Percentiles rank a stretch among this genome's conserved stretches.
Conservation (phyloP, 306 rosid genomes). For the Prunus salicina region DNA sequence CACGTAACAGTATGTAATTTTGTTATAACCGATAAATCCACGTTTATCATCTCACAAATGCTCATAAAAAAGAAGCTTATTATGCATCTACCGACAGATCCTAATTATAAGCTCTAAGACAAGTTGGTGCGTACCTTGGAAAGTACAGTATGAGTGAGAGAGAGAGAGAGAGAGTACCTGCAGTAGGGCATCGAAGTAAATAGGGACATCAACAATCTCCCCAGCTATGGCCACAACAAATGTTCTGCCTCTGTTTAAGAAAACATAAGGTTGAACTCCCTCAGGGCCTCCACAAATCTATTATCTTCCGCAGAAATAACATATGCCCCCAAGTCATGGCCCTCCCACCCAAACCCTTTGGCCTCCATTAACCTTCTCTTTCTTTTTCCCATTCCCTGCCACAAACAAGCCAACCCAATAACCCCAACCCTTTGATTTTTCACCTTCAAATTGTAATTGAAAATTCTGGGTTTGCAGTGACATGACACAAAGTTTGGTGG, state of each 20-base stretch:
- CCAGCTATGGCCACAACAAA: conserved; percentile 62
- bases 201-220: conserved; percentile 39
- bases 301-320: conserved; percentile 35
- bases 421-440: neutral
- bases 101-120: no score
- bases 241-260: conserved; percentile 35
- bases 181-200: conserved; percentile 43
- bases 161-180: conserved; percentile 33
- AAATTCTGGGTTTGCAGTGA: neutral
- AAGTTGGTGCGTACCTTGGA: no score
- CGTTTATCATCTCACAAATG: no score
- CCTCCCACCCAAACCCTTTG: neutral
- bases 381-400: conserved; percentile 15
- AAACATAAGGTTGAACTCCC: conserved; percentile 63
- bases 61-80: no score
- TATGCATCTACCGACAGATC: no score
- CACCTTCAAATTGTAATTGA: neutral
- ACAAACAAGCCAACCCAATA: neutral
- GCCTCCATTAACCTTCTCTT: conserved; percentile 23
- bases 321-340: no score
- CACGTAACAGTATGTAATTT: no score
- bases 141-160: no score
- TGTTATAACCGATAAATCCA: no score
- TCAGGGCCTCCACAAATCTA: conserved; percentile 42
- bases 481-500: neutral